phyloP scores from a whole-genome alignment of 768 basidiomycete genomes.

The Phanerodontia chrysosporium region DNA sequence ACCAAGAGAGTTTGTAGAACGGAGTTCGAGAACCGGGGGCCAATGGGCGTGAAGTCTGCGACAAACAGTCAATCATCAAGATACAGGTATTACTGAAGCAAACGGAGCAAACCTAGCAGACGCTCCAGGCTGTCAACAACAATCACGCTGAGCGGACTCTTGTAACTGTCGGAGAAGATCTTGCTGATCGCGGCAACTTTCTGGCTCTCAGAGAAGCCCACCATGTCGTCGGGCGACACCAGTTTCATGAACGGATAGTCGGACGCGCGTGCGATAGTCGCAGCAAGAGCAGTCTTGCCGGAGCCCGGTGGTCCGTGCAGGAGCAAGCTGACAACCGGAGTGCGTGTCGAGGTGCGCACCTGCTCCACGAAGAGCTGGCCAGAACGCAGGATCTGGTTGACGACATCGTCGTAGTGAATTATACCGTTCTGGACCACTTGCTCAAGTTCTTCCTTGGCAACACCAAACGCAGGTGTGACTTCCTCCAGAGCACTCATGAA shows the following conservation, averaged over 20 bases:
- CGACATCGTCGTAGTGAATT: conserved; percentile 71
- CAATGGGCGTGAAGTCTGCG: conserved; percentile 95
- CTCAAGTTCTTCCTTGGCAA: conserved; percentile 91
- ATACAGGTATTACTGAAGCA: neutral
- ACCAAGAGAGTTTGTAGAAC: conserved; percentile 90
- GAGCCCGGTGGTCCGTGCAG: conserved; percentile 87
- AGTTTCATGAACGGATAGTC: conserved; percentile 97
- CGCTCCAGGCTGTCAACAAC: conserved; percentile 95
- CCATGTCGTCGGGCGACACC: conserved; percentile 94
- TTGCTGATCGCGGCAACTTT: conserved; percentile 91
- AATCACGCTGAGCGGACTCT: conserved; percentile 93
- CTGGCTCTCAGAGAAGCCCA: conserved; percentile 88
- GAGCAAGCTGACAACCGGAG: conserved; percentile 87
- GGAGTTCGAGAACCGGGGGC: conserved; percentile 92
- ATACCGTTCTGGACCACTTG: conserved; percentile 96
- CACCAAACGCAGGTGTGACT: conserved; percentile 95
- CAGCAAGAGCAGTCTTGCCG: conserved; percentile 93
- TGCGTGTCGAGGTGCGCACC: conserved; percentile 83
- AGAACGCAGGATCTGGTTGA: conserved; percentile 82
- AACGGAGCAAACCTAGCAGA: conserved; percentile 75
- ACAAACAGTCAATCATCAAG: no score
- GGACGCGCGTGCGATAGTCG: conserved; percentile 91
- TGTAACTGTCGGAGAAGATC: conserved; percentile 92
- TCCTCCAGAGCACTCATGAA: conserved; percentile 91
- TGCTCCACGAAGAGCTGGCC: conserved; percentile 91